Conservation (phyloP, 2,329 filamentous ascomycete genomes). For the Diaporthe vexans region DNA sequence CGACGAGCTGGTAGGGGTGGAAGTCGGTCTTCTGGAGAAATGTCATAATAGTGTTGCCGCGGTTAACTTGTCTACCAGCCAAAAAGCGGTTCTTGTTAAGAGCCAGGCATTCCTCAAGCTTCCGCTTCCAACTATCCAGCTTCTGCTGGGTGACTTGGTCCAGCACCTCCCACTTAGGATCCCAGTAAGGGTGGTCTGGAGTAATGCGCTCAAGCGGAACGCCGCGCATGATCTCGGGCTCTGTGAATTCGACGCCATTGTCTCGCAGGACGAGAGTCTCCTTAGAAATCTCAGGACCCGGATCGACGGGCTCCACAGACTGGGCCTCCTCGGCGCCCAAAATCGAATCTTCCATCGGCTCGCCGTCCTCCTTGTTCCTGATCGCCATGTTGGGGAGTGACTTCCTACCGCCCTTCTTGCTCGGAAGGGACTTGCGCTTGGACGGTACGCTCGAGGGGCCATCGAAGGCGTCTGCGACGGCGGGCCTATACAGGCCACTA, state of each 20-base stretch:
- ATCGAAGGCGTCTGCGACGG: background rate
- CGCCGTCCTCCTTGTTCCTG: slow-evolving; percentile 32
- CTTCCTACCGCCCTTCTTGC: slow-evolving; percentile 37
- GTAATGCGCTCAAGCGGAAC: slow-evolving; percentile 67
- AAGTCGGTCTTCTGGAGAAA: slow-evolving; percentile 66
- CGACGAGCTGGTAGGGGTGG: slow-evolving; percentile 69
- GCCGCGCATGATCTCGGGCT: slow-evolving; percentile 65
- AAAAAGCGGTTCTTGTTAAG: slow-evolving; percentile 64
- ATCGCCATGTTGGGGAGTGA: slow-evolving; percentile 38
- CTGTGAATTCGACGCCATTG: slow-evolving; percentile 63
- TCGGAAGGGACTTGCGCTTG: slow-evolving; percentile 39
- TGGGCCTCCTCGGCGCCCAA: slow-evolving; percentile 38
- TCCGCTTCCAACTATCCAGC: slow-evolving; percentile 63
- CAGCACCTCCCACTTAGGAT: slow-evolving; percentile 64
- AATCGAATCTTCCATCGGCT: slow-evolving; percentile 31
- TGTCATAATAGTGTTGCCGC: slow-evolving; percentile 65
- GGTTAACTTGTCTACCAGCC: slow-evolving; percentile 69
- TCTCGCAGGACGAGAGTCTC: slow-evolving; percentile 61
- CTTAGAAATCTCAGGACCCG: slow-evolving; percentile 59
- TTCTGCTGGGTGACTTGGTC: slow-evolving; percentile 58
- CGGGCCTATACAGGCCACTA: slow-evolving; percentile 15
- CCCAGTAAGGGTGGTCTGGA: slow-evolving; percentile 68
- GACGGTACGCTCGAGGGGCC: slow-evolving; percentile 23
- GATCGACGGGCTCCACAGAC: slow-evolving; percentile 33
- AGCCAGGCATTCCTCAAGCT: slow-evolving; percentile 56